phyloP scores from a whole-genome alignment of 2,329 filamentous ascomycete genomes.

The Sporothrix pallida region DNA sequence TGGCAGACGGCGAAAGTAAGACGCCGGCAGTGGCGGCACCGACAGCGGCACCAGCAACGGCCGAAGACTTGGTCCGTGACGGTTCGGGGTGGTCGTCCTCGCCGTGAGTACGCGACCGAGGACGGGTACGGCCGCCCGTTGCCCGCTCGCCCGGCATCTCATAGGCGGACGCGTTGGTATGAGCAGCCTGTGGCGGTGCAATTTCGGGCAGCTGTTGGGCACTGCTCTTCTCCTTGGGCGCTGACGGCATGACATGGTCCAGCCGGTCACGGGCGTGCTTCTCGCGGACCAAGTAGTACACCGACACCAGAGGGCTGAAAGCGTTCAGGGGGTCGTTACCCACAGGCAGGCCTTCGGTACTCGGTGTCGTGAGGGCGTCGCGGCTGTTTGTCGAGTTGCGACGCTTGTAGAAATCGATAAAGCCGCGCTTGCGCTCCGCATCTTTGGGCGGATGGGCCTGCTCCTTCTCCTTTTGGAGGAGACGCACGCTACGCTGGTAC shows the following conservation, averaged over 20 bases:
- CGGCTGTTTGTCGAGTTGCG: conserved; percentile 87
- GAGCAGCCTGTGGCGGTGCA: conserved; percentile 79
- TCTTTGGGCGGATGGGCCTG: conserved; percentile 62
- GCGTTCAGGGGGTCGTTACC: conserved; percentile 90
- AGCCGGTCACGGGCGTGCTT: conserved; percentile 80
- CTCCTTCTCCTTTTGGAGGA: conserved; percentile 71
- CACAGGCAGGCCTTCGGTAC: conserved; percentile 80
- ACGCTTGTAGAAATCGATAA: conserved; percentile 96
- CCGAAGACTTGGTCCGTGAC: conserved; percentile 63
- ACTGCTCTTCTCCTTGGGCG: conserved; percentile 52
- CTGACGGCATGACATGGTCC: conserved; percentile 50
- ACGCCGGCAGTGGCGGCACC: conserved; percentile 17
- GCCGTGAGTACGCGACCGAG: conserved; percentile 88
- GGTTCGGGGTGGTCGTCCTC: conserved; percentile 83
- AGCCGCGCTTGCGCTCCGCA: conserved; percentile 83
- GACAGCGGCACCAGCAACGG: conserved; percentile 7
- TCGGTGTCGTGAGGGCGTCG: conserved; percentile 84
- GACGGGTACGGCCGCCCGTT: conserved; percentile 80
- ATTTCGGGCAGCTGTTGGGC: conserved; percentile 69
- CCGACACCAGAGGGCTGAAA: conserved; percentile 87
- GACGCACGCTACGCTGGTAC: conserved; percentile 82
- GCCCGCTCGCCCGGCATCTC: conserved; percentile 89
- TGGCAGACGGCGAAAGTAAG: conserved; percentile 53
- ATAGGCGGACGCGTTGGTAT: conserved; percentile 84
- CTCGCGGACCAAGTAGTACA: conserved; percentile 96